Conservation (phyloP, 2,329 filamentous ascomycete genomes). For the Capronia epimyces region DNA sequence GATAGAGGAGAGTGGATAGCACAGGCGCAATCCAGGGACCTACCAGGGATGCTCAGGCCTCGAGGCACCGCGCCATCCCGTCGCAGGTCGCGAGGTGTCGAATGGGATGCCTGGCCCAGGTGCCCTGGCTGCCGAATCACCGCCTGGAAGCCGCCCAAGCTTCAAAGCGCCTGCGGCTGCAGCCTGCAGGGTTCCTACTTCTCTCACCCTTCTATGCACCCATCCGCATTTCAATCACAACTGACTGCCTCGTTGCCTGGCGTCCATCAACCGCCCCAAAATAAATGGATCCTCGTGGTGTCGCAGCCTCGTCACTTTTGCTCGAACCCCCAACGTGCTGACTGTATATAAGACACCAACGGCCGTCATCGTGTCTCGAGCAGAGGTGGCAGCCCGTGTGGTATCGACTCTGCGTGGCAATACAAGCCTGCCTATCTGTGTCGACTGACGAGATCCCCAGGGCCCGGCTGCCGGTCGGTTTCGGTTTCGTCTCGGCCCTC, state of each 20-base stretch:
- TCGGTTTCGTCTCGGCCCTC: too few species aligned
- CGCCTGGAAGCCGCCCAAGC: constrained; percentile 17
- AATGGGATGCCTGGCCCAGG: constrained; percentile 17
- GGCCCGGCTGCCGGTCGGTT: background rate
- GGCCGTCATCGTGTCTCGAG: too few species aligned
- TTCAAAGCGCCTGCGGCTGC: constrained; percentile 9
- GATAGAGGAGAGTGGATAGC: constrained; percentile 26
- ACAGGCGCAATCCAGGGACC: background rate
- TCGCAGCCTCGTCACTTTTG: constrained; percentile 21
- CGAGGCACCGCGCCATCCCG: constrained; percentile 8
- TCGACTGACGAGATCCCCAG: background rate
- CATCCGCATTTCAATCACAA: constrained; percentile 23
- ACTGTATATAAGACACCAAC: too few species aligned
- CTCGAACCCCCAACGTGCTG: background rate
- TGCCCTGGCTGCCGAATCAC: constrained; percentile 24
- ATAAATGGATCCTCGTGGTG: constrained; percentile 13
- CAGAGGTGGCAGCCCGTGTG: background rate
- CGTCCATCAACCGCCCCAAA: constrained; percentile 14
- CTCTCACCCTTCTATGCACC: constrained; percentile 11
- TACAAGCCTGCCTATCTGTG: too few species aligned
- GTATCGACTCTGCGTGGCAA: too few species aligned
- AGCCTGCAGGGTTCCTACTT: constrained; percentile 5
- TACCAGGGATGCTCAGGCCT: constrained; percentile 13
- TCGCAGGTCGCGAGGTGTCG: constrained; percentile 11
- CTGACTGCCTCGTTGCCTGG: constrained; percentile 16